Evolutionary conservation across 805 yeast genomes (phyloP).

Genomic region (Lachancea cidri): DNA sequence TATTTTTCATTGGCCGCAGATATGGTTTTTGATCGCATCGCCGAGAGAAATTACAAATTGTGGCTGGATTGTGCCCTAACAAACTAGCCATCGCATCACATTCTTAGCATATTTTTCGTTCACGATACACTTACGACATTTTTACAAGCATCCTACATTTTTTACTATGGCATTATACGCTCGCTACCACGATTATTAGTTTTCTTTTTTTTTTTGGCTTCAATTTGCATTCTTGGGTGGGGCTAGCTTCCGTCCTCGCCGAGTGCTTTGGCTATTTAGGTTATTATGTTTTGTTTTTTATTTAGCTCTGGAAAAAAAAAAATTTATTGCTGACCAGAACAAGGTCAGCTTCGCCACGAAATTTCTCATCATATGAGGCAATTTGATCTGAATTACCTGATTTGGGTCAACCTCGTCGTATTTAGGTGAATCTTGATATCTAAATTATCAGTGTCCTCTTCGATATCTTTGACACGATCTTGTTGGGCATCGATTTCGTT

Average conservation of each 20-base stretch:
- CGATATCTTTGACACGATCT: conserved; percentile 63
- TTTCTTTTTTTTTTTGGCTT: not conserved
- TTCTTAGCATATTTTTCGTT: conserved; percentile 5
- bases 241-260: not conserved
- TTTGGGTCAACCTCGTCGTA: conserved; percentile 58
- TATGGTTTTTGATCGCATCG: conserved; percentile 21
- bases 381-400: conserved; percentile 28
- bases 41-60: conserved; percentile 29
- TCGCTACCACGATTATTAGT: not conserved
- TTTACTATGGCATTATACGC: not conserved
- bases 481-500: conserved; percentile 79
- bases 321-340: not conserved
- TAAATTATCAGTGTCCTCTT: conserved; percentile 76
- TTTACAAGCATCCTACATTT: not conserved
- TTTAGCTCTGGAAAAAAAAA: too few species aligned
- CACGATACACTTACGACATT: not conserved
- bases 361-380: not conserved
- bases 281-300: not conserved
- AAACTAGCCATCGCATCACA: not conserved
- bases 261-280: not conserved
- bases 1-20: conserved; percentile 6
- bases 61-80: conserved; percentile 23
- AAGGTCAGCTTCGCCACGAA: not conserved
- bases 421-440: conserved; percentile 81
- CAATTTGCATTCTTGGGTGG: not conserved